Percentiles rank a stretch among this genome's conserved stretches.
Conservation (phyloP, 108 stramenopile genomes). For the Mediolabrus comicus region DNA sequence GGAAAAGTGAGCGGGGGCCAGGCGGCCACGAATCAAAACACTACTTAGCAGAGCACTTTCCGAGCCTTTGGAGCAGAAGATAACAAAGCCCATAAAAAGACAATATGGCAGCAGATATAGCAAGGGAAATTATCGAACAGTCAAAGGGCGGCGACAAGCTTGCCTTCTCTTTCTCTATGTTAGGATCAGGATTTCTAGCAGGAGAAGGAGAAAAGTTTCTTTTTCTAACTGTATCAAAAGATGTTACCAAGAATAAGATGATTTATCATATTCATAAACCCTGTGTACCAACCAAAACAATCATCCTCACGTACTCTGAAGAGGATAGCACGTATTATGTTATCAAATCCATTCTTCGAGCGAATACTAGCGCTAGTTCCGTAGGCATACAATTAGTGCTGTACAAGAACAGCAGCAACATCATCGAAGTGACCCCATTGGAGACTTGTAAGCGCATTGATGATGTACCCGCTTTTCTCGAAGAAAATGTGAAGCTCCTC, state of each 20-base stretch:
- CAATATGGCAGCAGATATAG: not conserved
- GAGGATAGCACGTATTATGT: not conserved
- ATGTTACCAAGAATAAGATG: not conserved
- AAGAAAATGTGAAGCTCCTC: not conserved
- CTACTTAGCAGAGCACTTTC: constrained; percentile 74
- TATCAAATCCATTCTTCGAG: not conserved
- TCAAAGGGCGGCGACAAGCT: not conserved
- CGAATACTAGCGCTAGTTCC: too few species aligned
- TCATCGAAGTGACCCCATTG: not conserved
- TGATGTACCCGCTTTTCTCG: too few species aligned
- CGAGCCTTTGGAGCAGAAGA: constrained; percentile 63
- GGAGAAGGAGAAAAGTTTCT: not conserved
- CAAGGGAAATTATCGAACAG: not conserved
- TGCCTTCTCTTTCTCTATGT: not conserved
- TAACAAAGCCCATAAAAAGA: too few species aligned
- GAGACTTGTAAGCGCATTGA: too few species aligned
- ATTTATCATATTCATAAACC: not conserved
- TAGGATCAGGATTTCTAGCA: too few species aligned
- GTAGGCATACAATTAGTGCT: not conserved
- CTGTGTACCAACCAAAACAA: not conserved
- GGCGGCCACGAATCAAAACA: constrained; percentile 40
- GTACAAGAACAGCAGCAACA: not conserved
- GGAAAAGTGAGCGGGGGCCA: too few species aligned
- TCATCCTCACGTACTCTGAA: not conserved
- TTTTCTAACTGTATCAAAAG: not conserved